Conservation (phyloP, 2,329 filamentous ascomycete species). For the Meredithiella fracta region DNA sequence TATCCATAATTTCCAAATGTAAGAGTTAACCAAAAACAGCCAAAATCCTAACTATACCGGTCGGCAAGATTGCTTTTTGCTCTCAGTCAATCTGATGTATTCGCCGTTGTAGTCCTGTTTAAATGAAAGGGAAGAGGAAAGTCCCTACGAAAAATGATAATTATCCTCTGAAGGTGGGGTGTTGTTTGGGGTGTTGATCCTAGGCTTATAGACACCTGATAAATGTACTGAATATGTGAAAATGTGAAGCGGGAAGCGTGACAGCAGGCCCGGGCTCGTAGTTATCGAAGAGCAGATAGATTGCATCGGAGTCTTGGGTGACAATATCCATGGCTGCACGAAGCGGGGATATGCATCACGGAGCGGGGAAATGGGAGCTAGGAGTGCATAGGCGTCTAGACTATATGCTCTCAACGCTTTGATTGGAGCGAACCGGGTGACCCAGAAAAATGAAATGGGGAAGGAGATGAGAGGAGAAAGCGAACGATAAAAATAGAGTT, state of each 20-base stretch:
- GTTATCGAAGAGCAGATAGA: neutral
- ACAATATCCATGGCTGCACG: neutral
- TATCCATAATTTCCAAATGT: neutral
- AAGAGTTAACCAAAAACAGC: too few species aligned
- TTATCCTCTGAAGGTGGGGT: too few species aligned
- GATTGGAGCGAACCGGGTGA: neutral
- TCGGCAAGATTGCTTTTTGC: too few species aligned
- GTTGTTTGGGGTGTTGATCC: too few species aligned
- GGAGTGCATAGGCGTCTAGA: neutral
- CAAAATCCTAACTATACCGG: too few species aligned
- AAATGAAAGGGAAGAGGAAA: too few species aligned
- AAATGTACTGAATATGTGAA: neutral
- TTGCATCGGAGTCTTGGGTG: neutral
- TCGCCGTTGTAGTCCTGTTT: too few species aligned
- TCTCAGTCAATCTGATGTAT: too few species aligned
- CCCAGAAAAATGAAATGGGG: neutral
- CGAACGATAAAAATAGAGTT: neutral
- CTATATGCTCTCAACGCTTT: neutral
- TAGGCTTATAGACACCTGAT: neutral
- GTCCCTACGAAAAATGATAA: too few species aligned
- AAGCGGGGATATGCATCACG: neutral
- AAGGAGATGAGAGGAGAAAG: neutral
- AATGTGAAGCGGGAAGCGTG: neutral
- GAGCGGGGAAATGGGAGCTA: neutral
- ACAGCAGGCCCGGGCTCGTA: neutral